Evolutionary conservation across 352 stramenopile species (phyloP).

Genomic region (Globisporangium spiculum): DNA sequence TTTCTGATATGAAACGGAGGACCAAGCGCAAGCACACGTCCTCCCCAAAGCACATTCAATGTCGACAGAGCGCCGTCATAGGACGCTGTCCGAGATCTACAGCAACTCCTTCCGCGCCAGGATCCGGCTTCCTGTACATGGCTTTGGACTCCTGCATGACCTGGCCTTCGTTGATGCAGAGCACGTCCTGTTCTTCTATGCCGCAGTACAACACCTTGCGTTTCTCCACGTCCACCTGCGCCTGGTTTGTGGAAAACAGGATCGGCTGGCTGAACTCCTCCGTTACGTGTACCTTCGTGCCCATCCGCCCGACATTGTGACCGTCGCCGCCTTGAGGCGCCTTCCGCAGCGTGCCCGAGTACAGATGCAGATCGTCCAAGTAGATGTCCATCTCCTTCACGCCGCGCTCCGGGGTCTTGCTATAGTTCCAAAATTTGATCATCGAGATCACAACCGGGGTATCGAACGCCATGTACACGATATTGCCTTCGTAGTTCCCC

Average conservation of each 20-base stretch:
- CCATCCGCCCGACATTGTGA: constrained; percentile 25
- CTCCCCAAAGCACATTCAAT: constrained; percentile 18
- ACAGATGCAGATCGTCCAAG: constrained; percentile 83
- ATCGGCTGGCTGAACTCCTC: constrained; percentile 83
- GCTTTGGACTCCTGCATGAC: constrained; percentile 79
- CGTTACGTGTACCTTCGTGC: constrained; percentile 35
- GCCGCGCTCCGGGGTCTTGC: constrained; percentile 79
- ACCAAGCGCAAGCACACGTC: background rate
- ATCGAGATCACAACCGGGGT: constrained; percentile 65
- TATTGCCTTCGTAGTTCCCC: constrained; percentile 47
- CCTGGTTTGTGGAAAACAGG: constrained; percentile 70
- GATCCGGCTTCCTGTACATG: constrained; percentile 79
- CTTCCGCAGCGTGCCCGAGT: constrained; percentile 58
- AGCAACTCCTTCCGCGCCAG: constrained; percentile 67
- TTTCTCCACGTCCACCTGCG: constrained; percentile 68
- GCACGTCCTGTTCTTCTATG: constrained; percentile 79
- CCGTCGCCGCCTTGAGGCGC: constrained; percentile 29
- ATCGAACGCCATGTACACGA: constrained; percentile 77
- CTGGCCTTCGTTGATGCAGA: constrained; percentile 89
- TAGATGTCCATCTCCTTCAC: constrained; percentile 84
- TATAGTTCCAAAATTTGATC: constrained; percentile 91
- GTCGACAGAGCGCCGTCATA: constrained; percentile 61
- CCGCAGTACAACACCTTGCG: constrained; percentile 68
- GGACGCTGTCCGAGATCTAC: constrained; percentile 65
- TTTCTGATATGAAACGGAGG: background rate